Percentiles rank a stretch among this genome's conserved stretches.
These are phyloP conservation scores for Candida glucosophila DNA, from an alignment of 1,139 yeast species.

Conservation along the genomic window DNA sequence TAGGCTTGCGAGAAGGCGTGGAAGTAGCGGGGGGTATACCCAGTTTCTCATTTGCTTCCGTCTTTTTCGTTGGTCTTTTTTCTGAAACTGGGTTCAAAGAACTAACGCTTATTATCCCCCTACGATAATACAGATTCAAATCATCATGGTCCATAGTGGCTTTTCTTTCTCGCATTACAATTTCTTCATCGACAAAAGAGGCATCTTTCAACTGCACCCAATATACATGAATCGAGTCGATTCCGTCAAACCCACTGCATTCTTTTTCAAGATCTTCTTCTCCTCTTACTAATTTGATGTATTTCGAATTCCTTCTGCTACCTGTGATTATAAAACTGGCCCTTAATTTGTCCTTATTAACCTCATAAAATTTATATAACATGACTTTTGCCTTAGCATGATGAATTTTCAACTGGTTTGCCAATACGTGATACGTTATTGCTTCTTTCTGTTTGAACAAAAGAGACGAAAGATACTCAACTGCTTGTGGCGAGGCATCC, in stretches of 20 bases:
- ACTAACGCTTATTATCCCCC: constrained; percentile 32
- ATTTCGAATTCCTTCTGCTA: constrained; percentile 6
- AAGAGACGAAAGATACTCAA: constrained; percentile 20
- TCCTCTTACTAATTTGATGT: constrained; percentile 16
- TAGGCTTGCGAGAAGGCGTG: constrained; percentile 1
- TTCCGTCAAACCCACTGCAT: constrained; percentile 11
- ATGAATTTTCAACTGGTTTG: constrained; percentile 20
- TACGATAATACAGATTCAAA: constrained; percentile 13
- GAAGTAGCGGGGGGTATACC: constrained; percentile 2
- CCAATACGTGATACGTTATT: constrained; percentile 22
- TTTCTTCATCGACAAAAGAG: constrained; percentile 12
- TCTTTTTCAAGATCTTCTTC: constrained; percentile 11
- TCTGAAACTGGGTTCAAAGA: constrained; percentile 9
- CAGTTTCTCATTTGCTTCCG: neutral
- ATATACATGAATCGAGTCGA: constrained; percentile 25
- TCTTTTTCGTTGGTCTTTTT: constrained; percentile 1
- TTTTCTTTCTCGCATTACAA: constrained; percentile 23
- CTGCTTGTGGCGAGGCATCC: constrained; percentile 21
- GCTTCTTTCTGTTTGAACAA: constrained; percentile 16
- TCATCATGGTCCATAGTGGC: constrained; percentile 12
- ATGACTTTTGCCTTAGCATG: constrained; percentile 20
- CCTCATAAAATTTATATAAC: constrained; percentile 22
- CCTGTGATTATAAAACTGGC: constrained; percentile 32
- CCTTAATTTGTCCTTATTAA: constrained; percentile 20
- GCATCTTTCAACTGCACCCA: constrained; percentile 14